Percentiles rank a stretch among this genome's conserved stretches.
These are phyloP conservation scores for Chaetomium olivaceum DNA, from an alignment of 2,329 filamentous ascomycete genomes.

Conservation along the genomic window DNA sequence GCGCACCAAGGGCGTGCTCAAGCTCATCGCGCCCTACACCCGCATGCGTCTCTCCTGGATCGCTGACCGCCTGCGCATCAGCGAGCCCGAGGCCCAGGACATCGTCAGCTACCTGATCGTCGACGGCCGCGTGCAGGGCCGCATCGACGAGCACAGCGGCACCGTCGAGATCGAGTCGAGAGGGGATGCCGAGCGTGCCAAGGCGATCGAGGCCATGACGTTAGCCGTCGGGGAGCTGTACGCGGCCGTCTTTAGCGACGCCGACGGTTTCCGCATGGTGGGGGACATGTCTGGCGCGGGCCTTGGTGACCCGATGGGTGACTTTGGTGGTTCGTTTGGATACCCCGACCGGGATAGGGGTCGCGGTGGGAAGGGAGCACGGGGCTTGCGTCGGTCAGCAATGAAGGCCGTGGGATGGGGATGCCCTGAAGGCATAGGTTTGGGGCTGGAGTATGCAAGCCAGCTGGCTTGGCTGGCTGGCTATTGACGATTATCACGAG, in stretches of 20 bases:
- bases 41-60: constrained; percentile 88
- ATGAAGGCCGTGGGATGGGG: constrained; percentile 9
- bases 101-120: constrained; percentile 95
- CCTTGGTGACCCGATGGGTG: constrained; percentile 19
- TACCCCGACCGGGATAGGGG: constrained; percentile 7
- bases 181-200: constrained; percentile 72
- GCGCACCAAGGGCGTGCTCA: constrained; percentile 92
- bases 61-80: constrained; percentile 82
- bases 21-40: constrained; percentile 91
- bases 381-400: constrained; percentile 16
- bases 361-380: not conserved
- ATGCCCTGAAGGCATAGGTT: not conserved
- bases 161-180: constrained; percentile 77
- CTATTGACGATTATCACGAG: constrained; percentile 8
- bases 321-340: constrained; percentile 13
- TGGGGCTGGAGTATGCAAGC: not conserved
- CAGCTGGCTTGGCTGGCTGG: not conserved
- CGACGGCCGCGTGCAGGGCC: constrained; percentile 81
- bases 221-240: constrained; percentile 69
- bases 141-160: constrained; percentile 85
- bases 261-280: constrained; percentile 62
- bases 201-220: constrained; percentile 72
- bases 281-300: constrained; percentile 40
- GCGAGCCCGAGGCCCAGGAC: constrained; percentile 83
- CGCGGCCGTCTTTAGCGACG: constrained; percentile 71